Evolutionary conservation across 1,139 yeast genomes (phyloP), one percentile per base, ranked within the genome.

Genomic region (Kurtzmaniella quercitrusa): DNA sequence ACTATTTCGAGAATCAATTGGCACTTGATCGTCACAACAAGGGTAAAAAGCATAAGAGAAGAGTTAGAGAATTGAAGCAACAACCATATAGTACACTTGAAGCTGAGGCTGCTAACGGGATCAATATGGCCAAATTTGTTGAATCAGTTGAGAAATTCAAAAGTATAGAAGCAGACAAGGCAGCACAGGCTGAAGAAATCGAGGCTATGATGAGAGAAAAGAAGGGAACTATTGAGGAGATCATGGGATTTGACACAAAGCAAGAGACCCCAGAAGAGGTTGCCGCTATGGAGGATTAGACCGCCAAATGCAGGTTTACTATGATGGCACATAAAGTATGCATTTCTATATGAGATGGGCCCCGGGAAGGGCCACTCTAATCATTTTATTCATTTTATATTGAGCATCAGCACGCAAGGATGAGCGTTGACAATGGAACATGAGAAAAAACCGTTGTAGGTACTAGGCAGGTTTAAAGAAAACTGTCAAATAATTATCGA

Each of bases 31-130:
- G 83, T 20, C 98, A 93, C 65, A 67, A 75, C 50, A 78, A 80
- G 55, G 76, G 85, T 8, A 89, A 89, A 59, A 76, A 83, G 8
- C 98, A 93, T 64, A 89, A 86, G 62, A 78, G 98, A 65, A 74
- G 96, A 57, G 84, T 86, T 26, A 87, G 82, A 63, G 85, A 82
- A 41, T 69, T 93, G 52, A 79, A 76, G 45, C 80, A 74, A 42
- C 82, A 84, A 42, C 97, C 98, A 5, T 93, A 91, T 60, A 82
- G 96, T 4, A 82, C 78, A 41, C 80, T 86, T 49, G 98, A 91
- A 59, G 84, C 95, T 32, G 89, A 88, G 56, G 96, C 96, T 34
- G 97, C 96, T 1, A 77, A 85, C 0, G 98, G 98, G 2, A 70
- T 76, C 22, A 84, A 88, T 59, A 71, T 89, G 62, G 71, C 71